Evolutionary conservation across 345 rosid genomes (phyloP), one percentile per base, ranked within the genome.

Genomic region (Acer saccharum): DNA sequence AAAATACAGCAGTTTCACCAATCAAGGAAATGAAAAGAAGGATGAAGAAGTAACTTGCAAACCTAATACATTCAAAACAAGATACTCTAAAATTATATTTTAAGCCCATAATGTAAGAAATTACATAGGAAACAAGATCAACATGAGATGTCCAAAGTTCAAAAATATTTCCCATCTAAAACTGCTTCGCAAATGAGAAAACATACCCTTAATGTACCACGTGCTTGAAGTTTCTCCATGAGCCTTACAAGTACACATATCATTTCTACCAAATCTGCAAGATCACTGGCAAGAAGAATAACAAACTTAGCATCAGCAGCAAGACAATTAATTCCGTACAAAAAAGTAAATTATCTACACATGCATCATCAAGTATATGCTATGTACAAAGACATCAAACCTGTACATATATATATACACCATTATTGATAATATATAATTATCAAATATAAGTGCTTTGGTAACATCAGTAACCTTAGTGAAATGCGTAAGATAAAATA

Each of bases 191-290:
- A 83, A 46, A 39, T 64, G n/a, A 71, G 73, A 60, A 32, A 48
- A 73, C 91, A 84, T 89, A 95, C 99, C 94, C 99, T 92, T 78
- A 95, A 83, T 72, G 93, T 86, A 74, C 98, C 99, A 75, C 94
- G 92, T 71, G 84, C 87, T 88, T 95, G 99, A 85, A 95, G 98
- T 77, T 88, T 88, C 84, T 92, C 98, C 97, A 92, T 88, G 79
- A 91, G 92, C 85, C 86, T 83, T 60, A 88, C 85, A 71, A 93
- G 87, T 32, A 81, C 41, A 74, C 92, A 84, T 79, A 91, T 82
- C 78, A 86, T 88, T 87, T 94, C 98, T n/a, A 93, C 94, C 84
- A 95, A 83, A 86, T 93, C 95, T 83, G 94, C 94, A 84, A 95
- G 97, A 86, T 95, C 91, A 86, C 99, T 94, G 94, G 61, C 81